Evolutionary conservation across 2,329 filamentous ascomycete genomes (phyloP).

Genomic region (Alternaria consortialis): DNA sequence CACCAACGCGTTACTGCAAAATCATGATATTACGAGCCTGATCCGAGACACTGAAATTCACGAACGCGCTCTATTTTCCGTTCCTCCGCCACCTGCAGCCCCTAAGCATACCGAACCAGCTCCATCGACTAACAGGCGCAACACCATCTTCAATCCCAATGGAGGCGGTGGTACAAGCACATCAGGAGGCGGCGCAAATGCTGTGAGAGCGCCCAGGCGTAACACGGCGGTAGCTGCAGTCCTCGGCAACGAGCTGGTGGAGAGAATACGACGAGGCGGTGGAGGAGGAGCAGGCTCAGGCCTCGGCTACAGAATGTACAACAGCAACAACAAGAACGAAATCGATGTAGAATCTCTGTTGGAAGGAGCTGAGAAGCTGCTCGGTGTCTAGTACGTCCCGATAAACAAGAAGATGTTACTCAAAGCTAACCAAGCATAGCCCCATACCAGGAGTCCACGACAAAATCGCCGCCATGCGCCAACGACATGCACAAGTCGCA

Average conservation of each 20-base stretch:
- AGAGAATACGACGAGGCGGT: slow-evolving; percentile 72
- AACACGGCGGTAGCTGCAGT: slow-evolving; percentile 91
- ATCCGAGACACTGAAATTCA: slow-evolving; percentile 96
- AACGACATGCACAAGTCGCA: slow-evolving; percentile 73
- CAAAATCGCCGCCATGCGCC: slow-evolving; percentile 75
- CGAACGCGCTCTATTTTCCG: slow-evolving; percentile 93
- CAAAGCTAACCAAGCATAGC: slow-evolving; percentile 47
- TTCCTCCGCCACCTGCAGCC: slow-evolving; percentile 72
- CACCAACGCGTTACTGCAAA: slow-evolving; percentile 87
- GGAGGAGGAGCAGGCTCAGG: slow-evolving; percentile 63
- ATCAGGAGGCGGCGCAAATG: slow-evolving; percentile 50
- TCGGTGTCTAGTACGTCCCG: slow-evolving; percentile 75
- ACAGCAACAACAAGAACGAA: slow-evolving; percentile 67
- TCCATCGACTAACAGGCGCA: slow-evolving; percentile 54
- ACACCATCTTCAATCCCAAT: slow-evolving; percentile 58
- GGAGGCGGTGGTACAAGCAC: slow-evolving; percentile 42
- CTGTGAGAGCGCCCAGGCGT: slow-evolving; percentile 66
- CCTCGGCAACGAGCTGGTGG: slow-evolving; percentile 85
- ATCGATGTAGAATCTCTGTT: slow-evolving; percentile 88
- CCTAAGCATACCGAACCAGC: slow-evolving; percentile 58
- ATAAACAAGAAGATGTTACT: rapidly evolving
- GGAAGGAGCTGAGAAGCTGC: slow-evolving; percentile 87
- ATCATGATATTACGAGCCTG: slow-evolving; percentile 89
- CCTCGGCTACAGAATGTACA: slow-evolving; percentile 53
- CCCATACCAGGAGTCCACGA: slow-evolving; percentile 81